phyloP scores from a whole-genome alignment of 106 monocot genomes.

The Dendrobium nobile region DNA sequence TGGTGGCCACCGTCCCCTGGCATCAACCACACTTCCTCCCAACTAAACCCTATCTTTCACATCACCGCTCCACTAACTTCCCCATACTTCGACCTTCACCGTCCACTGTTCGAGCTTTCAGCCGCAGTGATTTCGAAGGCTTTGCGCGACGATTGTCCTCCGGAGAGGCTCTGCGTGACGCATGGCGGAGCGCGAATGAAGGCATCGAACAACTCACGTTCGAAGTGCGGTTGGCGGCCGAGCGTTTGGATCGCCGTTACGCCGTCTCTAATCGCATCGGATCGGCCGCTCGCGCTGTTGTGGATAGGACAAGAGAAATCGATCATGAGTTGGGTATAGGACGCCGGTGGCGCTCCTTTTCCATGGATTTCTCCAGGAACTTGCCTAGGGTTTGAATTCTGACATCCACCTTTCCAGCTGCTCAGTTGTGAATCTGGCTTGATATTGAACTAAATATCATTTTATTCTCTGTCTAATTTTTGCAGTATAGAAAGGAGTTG shows the following conservation, averaged over 20 bases:
- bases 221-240: conserved; percentile 58
- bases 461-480: conserved; percentile 1
- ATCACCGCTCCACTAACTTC: conserved; percentile 1
- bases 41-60: background rate
- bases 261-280: conserved; percentile 49
- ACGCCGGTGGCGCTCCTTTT: conserved; percentile 50
- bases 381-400: conserved; percentile 75
- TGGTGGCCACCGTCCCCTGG: conserved; percentile 8
- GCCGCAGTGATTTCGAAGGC: conserved; percentile 51
- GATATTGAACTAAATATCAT: background rate
- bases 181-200: conserved; percentile 77
- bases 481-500: conserved; percentile 81
- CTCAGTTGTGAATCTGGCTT: background rate
- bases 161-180: conserved; percentile 61
- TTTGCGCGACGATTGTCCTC: conserved; percentile 59
- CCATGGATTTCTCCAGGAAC: conserved; percentile 71
- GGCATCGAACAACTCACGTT: conserved; percentile 65
- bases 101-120: conserved; percentile 42
- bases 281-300: conserved; percentile 36
- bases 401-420: background rate
- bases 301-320: conserved; percentile 43
- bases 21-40: conserved; percentile 12
- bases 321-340: conserved; percentile 76
- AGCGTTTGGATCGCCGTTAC: conserved; percentile 62
- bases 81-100: background rate